phyloP scores from a whole-genome alignment of 208 protist genomes.

The Leptomonas pyrrhocoris region DNA sequence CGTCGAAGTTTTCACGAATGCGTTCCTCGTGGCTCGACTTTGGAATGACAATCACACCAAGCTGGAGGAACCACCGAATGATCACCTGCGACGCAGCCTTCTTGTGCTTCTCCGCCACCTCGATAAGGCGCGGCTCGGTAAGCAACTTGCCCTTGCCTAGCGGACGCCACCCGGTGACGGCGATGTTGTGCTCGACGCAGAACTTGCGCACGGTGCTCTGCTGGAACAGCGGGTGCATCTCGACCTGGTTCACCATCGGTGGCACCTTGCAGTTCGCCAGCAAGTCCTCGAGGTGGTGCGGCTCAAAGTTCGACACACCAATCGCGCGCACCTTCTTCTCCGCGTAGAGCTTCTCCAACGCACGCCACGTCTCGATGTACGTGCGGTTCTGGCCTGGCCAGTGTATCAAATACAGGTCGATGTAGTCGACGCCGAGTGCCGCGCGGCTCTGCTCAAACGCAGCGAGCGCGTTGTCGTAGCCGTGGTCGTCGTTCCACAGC shows the following conservation, averaged over 20 bases:
- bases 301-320: constrained; percentile 89
- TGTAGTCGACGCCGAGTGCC: constrained; percentile 83
- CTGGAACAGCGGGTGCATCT: constrained; percentile 80
- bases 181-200: constrained; percentile 67
- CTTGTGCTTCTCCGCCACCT: constrained; percentile 63
- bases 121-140: constrained; percentile 33
- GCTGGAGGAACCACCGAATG: constrained; percentile 75
- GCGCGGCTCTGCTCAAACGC: constrained; percentile 68
- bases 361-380: constrained; percentile 79
- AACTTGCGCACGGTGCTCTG: constrained; percentile 66
- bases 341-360: constrained; percentile 83
- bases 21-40: constrained; percentile 80
- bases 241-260: constrained; percentile 91
- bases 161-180: constrained; percentile 84
- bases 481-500: constrained; percentile 69
- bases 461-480: constrained; percentile 59
- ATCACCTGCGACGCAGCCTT: constrained; percentile 70
- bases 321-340: constrained; percentile 83
- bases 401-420: constrained; percentile 96
- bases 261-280: constrained; percentile 58
- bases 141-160: constrained; percentile 66
- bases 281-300: constrained; percentile 57
- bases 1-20: constrained; percentile 88
- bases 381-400: constrained; percentile 85
- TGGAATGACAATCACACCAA: constrained; percentile 79